Percentiles rank a stretch among this genome's conserved stretches.
These are phyloP conservation scores for Bipolaris sorokiniana DNA, from an alignment of 2,329 filamentous ascomycete species.

Conservation along the genomic window DNA sequence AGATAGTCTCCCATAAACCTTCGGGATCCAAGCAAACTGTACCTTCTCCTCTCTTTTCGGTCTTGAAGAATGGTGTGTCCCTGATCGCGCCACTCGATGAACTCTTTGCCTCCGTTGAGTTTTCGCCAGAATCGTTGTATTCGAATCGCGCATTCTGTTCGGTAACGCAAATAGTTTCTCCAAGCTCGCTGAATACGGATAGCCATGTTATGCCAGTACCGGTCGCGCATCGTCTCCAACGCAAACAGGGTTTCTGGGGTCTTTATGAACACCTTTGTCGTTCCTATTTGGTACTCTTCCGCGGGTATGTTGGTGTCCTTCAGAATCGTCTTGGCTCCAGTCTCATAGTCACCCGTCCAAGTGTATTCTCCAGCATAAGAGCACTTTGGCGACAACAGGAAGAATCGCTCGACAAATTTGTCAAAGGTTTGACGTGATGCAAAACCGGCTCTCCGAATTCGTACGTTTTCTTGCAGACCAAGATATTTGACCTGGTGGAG, in stretches of 20 bases:
- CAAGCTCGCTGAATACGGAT: slow-evolving; percentile 96
- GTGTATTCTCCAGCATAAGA: slow-evolving; percentile 98
- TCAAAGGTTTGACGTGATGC: slow-evolving; percentile 97
- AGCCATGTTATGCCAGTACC: slow-evolving; percentile 99
- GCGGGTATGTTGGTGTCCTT: slow-evolving; percentile 94
- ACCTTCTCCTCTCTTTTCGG: slow-evolving; percentile 88
- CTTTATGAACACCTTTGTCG: slow-evolving; percentile 97
- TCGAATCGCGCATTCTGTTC: slow-evolving; percentile 87
- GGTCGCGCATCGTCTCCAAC: slow-evolving; percentile 94
- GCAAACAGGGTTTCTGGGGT: slow-evolving; percentile 96
- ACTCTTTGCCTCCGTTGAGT: slow-evolving; percentile 88
- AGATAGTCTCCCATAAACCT: slow-evolving; percentile 96
- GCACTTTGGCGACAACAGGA: slow-evolving; percentile 89
- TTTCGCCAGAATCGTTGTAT: slow-evolving; percentile 97
- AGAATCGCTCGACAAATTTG: slow-evolving; percentile 97
- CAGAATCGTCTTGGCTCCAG: slow-evolving; percentile 88
- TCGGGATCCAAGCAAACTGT: slow-evolving; percentile 88
- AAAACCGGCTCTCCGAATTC: slow-evolving; percentile 94
- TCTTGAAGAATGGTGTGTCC: slow-evolving; percentile 82
- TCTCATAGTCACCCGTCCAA: slow-evolving; percentile 87
- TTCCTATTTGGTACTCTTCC: slow-evolving; percentile 97
- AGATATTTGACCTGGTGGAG: slow-evolving; percentile 99
- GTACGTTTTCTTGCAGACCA: slow-evolving; percentile 98
- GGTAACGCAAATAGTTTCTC: slow-evolving; percentile 93
- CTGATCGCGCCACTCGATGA: slow-evolving; percentile 83